Conservation (phyloP, 768 basidiomycete species). For the Holtermanniella nyarrowii region DNA sequence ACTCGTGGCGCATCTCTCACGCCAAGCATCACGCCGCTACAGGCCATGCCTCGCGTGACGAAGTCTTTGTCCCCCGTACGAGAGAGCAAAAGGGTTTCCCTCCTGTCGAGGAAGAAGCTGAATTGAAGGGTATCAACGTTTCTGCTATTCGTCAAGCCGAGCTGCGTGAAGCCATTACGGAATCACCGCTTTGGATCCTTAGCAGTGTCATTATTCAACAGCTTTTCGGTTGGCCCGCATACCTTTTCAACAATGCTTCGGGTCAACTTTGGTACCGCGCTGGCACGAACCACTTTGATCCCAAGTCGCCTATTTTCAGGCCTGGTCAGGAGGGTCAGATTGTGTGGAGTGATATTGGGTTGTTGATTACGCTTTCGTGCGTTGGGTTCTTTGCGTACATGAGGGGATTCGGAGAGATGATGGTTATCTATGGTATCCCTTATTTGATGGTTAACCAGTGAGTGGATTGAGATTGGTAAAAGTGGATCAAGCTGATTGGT, state of each 20-base stretch:
- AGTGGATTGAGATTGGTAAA: conserved; percentile 4
- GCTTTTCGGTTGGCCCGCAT: conserved; percentile 76
- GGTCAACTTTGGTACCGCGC: conserved; percentile 72
- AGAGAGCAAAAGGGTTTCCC: conserved; percentile 60
- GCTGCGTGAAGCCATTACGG: conserved; percentile 65
- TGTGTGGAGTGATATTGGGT: conserved; percentile 70
- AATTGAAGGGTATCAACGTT: conserved; percentile 48
- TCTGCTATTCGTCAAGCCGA: conserved; percentile 33
- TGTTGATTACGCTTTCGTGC: conserved; percentile 59
- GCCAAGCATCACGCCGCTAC: conserved; percentile 93
- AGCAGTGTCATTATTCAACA: conserved; percentile 41
- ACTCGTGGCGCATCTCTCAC: conserved; percentile 91
- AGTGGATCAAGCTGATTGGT: neutral
- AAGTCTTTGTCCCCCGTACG: conserved; percentile 87
- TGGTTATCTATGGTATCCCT: conserved; percentile 73
- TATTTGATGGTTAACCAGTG: conserved; percentile 63
- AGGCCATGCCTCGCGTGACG: conserved; percentile 84
- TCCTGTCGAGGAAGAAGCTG: conserved; percentile 51
- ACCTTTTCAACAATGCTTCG: conserved; percentile 70
- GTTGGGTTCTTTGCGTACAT: conserved; percentile 51
- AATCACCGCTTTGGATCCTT: conserved; percentile 60
- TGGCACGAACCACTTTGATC: conserved; percentile 75
- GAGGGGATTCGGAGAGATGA: conserved; percentile 61
- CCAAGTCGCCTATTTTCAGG: conserved; percentile 66
- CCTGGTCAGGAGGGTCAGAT: conserved; percentile 67